Percentiles rank a stretch among this genome's conserved stretches.
These are phyloP conservation scores for Ceratocystis papillata DNA, from an alignment of 2,329 filamentous ascomycete species.

Conservation along the genomic window DNA sequence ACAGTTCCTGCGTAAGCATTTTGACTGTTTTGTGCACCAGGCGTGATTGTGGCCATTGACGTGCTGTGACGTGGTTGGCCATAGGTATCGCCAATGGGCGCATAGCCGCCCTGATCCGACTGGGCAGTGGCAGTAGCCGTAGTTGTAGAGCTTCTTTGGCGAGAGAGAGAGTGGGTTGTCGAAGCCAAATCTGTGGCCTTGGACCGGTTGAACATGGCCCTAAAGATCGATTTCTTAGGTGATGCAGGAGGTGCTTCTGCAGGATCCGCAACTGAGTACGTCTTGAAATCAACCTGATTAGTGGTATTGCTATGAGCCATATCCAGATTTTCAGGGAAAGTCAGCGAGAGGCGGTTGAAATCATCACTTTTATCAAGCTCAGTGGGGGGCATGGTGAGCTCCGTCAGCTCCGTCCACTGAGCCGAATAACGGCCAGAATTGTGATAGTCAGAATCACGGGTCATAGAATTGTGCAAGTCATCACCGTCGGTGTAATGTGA, in stretches of 20 bases:
- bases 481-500: slow-evolving; percentile 21
- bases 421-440: slow-evolving; percentile 22
- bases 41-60: background rate
- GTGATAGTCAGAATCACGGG: slow-evolving; percentile 17
- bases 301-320: background rate
- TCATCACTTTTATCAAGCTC: slow-evolving; percentile 23
- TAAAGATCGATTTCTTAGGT: slow-evolving; percentile 22
- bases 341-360: slow-evolving; percentile 18
- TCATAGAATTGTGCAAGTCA: slow-evolving; percentile 16
- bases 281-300: background rate
- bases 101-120: background rate
- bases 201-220: slow-evolving; percentile 21
- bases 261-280: background rate
- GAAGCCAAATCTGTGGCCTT: slow-evolving; percentile 17
- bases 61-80: slow-evolving; percentile 11
- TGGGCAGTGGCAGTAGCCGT: slow-evolving; percentile 9
- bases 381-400: slow-evolving; percentile 22
- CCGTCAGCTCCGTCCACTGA: slow-evolving; percentile 23
- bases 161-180: slow-evolving; percentile 19
- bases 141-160: slow-evolving; percentile 22
- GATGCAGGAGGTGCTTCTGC: slow-evolving; percentile 1
- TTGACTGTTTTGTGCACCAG: background rate
- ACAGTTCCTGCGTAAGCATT: background rate
- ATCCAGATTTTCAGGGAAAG: slow-evolving; percentile 20
- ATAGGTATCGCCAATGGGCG: background rate